phyloP scores from a whole-genome alignment of 1,284 basidiomycete genomes.

The Butyriboletus appendiculatus region DNA sequence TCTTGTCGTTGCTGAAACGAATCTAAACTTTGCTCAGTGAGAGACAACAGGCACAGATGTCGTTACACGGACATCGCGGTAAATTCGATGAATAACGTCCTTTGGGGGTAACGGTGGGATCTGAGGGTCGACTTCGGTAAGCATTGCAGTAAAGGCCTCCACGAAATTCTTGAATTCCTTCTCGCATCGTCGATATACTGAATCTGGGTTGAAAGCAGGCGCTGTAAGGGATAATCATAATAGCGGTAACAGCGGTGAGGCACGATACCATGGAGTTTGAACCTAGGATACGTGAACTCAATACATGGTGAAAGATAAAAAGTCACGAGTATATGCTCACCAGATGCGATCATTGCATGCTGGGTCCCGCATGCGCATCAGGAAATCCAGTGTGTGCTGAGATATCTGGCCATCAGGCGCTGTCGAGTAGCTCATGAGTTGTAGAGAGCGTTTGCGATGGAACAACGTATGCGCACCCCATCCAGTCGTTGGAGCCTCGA shows the following conservation, averaged over 20 bases:
- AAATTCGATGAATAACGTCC: constrained; percentile 84
- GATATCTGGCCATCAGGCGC: constrained; percentile 88
- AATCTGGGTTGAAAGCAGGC: constrained; percentile 50
- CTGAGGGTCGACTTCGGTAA: constrained; percentile 75
- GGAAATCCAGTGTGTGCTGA: constrained; percentile 79
- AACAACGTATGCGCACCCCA: constrained; percentile 51
- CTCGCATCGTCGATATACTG: constrained; percentile 80
- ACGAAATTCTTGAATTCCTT: constrained; percentile 88
- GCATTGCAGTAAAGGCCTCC: constrained; percentile 62
- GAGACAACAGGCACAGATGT: not conserved
- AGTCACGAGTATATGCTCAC: constrained; percentile 39
- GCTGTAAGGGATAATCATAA: not conserved
- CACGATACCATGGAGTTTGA: constrained; percentile 66
- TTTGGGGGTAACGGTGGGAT: constrained; percentile 85
- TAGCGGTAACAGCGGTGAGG: not conserved
- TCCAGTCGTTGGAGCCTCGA: constrained; percentile 79
- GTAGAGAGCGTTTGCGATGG: not conserved
- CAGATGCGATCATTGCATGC: constrained; percentile 87
- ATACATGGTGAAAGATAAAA: not conserved
- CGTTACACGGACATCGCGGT: constrained; percentile 65
- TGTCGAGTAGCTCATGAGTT: constrained; percentile 30
- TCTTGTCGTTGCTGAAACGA: constrained; percentile 92
- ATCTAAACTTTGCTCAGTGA: constrained; percentile 45
- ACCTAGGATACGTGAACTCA: constrained; percentile 47
- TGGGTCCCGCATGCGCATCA: constrained; percentile 70